Percentiles rank a stretch among this genome's conserved stretches.
Evolutionary conservation across 2,329 filamentous ascomycete species (phyloP).

Genomic region (Ciborinia camelliae): DNA sequence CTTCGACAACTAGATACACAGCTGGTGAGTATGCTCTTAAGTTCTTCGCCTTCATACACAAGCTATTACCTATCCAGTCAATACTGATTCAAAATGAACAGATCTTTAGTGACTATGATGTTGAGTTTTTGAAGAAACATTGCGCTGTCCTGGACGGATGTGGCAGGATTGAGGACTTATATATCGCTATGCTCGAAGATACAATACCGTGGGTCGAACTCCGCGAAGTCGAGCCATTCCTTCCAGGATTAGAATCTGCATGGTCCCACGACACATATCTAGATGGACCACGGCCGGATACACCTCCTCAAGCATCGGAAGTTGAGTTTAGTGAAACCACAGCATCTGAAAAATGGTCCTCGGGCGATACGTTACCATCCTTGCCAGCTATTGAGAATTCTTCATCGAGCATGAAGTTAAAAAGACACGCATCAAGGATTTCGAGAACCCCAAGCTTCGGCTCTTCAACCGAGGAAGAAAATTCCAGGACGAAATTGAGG

Average conservation of each 20-base stretch:
- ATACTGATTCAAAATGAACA: neutral
- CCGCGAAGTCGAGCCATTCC: conserved; percentile 46
- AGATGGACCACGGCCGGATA: conserved; percentile 40
- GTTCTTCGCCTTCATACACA: neutral
- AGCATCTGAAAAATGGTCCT: conserved; percentile 36
- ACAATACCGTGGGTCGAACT: conserved; percentile 53
- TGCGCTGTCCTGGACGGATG: conserved; percentile 54
- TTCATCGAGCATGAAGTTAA: conserved; percentile 38
- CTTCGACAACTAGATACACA: conserved; percentile 49
- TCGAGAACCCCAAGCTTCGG: conserved; percentile 48
- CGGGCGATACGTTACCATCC: conserved; percentile 44
- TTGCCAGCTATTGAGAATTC: conserved; percentile 17
- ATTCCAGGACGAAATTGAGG: conserved; percentile 31
- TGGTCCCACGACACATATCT: conserved; percentile 53
- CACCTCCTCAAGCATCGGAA: neutral
- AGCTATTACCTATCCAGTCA: neutral
- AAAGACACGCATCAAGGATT: conserved; percentile 52
- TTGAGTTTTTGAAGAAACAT: conserved; percentile 50
- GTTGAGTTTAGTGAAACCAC: neutral
- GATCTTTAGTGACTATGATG: conserved; percentile 41
- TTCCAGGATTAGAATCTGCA: conserved; percentile 52
- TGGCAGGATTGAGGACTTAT: conserved; percentile 56
- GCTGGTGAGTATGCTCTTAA: conserved; percentile 38
- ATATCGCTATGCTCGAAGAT: conserved; percentile 54
- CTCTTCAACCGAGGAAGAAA: conserved; percentile 37